A percentile compares a stretch with the other conserved stretches of the same genome.
Evolutionary conservation across 2,329 filamentous ascomycete genomes (phyloP).

Genomic region (Elsinoe ampelina): DNA sequence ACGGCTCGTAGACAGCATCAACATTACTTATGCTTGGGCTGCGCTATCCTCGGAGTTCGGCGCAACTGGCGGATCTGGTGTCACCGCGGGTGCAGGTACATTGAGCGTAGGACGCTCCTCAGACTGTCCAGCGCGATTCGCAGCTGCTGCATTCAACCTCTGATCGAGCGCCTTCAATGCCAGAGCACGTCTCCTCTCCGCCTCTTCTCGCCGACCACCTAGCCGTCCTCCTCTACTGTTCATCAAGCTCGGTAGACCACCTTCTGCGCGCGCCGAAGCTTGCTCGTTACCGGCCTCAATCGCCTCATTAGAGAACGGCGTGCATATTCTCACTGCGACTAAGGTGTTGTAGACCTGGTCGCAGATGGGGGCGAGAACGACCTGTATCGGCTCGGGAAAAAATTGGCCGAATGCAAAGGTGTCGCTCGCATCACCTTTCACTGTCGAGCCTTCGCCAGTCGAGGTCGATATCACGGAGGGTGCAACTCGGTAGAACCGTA

Average conservation of each 20-base stretch:
- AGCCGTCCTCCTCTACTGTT: constrained; percentile 37
- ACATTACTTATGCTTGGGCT: constrained; percentile 3
- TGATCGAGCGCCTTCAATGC: constrained; percentile 90
- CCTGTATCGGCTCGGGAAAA: constrained; percentile 78
- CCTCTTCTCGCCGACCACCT: constrained; percentile 71
- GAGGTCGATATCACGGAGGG: constrained; percentile 45
- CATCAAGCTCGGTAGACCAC: constrained; percentile 51
- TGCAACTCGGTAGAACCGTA: constrained; percentile 83
- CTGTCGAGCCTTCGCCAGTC: constrained; percentile 40
- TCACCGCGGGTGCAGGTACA: neutral
- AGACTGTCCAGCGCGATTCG: constrained; percentile 11
- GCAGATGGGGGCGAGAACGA: constrained; percentile 63
- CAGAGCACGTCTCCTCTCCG: constrained; percentile 77
- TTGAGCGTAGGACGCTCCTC: neutral
- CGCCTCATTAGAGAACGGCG: constrained; percentile 74
- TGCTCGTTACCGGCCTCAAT: constrained; percentile 64
- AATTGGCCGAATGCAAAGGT: constrained; percentile 95
- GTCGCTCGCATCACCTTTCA: constrained; percentile 88
- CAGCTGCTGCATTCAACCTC: constrained; percentile 72
- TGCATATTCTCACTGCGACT: constrained; percentile 67
- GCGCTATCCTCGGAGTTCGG: neutral
- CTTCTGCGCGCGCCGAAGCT: constrained; percentile 55
- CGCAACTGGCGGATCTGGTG: neutral
- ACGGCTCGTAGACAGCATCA: neutral
- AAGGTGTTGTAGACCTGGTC: constrained; percentile 66